Evolutionary conservation across 129 eudicot species (phyloP).

Genomic region (Artemisia argyi): DNA sequence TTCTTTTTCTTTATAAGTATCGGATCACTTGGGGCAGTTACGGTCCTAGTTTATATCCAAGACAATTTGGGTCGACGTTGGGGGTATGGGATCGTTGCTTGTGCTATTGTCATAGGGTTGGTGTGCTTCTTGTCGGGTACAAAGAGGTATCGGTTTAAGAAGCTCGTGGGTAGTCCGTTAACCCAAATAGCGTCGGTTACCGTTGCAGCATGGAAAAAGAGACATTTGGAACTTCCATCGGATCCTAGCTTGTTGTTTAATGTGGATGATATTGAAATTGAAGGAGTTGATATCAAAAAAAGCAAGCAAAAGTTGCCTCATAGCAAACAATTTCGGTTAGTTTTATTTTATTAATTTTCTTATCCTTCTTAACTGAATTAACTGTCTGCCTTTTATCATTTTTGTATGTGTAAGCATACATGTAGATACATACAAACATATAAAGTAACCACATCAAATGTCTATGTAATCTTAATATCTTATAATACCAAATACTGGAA

Average conservation of each 20-base stretch:
- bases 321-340: slow-evolving; percentile 77
- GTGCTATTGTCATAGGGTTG: slow-evolving; percentile 57
- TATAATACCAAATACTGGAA: neutral
- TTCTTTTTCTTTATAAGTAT: slow-evolving; percentile 85
- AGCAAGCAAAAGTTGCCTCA: slow-evolving; percentile 73
- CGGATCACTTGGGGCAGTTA: slow-evolving; percentile 75
- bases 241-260: slow-evolving; percentile 53
- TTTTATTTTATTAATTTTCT: neutral
- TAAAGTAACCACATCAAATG: neutral
- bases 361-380: slow-evolving; percentile 23
- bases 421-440: no score
- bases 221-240: slow-evolving; percentile 57
- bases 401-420: neutral
- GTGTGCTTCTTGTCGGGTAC: slow-evolving; percentile 69
- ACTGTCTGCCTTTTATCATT: slow-evolving; percentile 2
- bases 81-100: slow-evolving; percentile 86
- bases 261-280: slow-evolving; percentile 44
- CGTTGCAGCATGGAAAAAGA: slow-evolving; percentile 80
- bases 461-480: neutral
- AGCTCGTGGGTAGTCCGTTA: slow-evolving; percentile 82
- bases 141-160: slow-evolving; percentile 75
- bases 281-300: slow-evolving; percentile 36
- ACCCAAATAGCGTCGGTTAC: slow-evolving; percentile 82
- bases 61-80: slow-evolving; percentile 75
- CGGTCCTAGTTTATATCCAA: slow-evolving; percentile 77